A percentile compares a stretch with the other conserved stretches of the same genome.
phyloP scores from a whole-genome alignment of 352 stramenopile genomes.

The Phytophthora pistaciae region DNA sequence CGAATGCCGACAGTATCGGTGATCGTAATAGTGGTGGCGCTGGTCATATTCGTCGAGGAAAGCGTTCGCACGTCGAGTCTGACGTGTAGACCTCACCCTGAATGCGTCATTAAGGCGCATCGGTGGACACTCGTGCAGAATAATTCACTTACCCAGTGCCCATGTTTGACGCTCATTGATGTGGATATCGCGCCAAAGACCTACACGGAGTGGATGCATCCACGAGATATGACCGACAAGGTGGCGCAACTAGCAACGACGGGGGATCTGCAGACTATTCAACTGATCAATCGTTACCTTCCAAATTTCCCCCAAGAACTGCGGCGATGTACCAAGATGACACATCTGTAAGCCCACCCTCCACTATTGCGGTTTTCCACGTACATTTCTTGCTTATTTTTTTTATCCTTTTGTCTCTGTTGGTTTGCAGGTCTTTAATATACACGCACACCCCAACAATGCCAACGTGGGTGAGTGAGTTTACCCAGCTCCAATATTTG shows the following conservation, averaged over 20 bases:
- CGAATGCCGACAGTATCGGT: too few relatives aligned
- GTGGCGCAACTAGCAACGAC: constrained; percentile 9
- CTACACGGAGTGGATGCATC: constrained; percentile 7
- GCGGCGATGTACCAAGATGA: constrained; percentile 29
- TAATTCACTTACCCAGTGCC: constrained; percentile 5
- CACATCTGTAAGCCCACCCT: constrained; percentile 26
- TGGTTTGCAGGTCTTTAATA: constrained; percentile 32
- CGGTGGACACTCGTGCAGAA: constrained; percentile 8
- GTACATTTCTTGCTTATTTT: too few relatives aligned
- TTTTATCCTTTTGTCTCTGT: neutral
- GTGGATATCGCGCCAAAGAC: constrained; percentile 10
- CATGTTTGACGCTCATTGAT: constrained; percentile 15
- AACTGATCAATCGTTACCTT: constrained; percentile 11
- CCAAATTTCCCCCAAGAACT: constrained; percentile 28
- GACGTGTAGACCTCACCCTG: constrained; percentile 3
- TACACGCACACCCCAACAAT: constrained; percentile 39
- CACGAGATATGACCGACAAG: constrained; percentile 17
- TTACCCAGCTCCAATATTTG: constrained; percentile 45
- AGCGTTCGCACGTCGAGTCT: constrained; percentile 8
- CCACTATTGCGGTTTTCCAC: too few relatives aligned
- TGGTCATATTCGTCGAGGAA: constrained; percentile 5
- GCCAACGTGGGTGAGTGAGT: constrained; percentile 34
- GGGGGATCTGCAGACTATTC: constrained; percentile 7
- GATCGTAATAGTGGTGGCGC: neutral
- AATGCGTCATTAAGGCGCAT: constrained; percentile 17